Conservation (phyloP, 176 grass and related monocot genomes). For the Oryza brachyantha region DNA sequence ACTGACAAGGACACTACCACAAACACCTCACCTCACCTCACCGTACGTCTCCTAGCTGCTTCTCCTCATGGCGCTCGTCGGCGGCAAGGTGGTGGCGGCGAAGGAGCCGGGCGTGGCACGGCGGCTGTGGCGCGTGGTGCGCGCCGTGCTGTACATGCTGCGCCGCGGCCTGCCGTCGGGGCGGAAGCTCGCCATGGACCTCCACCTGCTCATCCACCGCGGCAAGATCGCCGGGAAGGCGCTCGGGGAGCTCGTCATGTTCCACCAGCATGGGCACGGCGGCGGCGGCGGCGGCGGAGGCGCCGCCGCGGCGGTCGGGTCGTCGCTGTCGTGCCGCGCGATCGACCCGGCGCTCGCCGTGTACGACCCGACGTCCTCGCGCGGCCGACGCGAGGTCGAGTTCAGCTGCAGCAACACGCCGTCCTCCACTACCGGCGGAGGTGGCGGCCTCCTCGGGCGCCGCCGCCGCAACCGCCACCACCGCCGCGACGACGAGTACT, state of each 20-base stretch:
- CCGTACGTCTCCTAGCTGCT: too few species aligned
- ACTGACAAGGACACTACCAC: not conserved
- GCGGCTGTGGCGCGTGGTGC: conserved; percentile 65
- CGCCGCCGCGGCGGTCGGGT: not conserved
- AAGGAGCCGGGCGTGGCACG: conserved; percentile 25
- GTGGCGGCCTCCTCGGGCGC: not conserved
- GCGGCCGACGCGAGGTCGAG: conserved; percentile 60
- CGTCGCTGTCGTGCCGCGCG: conserved; percentile 36
- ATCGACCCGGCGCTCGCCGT: conserved; percentile 41
- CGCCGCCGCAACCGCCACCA: not conserved
- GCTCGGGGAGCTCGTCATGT: conserved; percentile 53
- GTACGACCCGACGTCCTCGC: conserved; percentile 34
- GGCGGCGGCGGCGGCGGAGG: not conserved
- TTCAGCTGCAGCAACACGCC: conserved; percentile 97
- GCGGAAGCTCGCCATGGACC: conserved; percentile 75
- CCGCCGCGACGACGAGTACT: not conserved
- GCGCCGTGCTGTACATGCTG: conserved; percentile 79
- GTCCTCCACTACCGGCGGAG: not conserved
- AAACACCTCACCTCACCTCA: too few species aligned
- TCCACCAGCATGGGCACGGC: conserved; percentile 32
- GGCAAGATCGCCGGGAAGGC: conserved; percentile 75
- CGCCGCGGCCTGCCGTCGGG: conserved; percentile 50
- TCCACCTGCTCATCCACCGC: conserved; percentile 65
- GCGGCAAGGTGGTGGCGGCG: not conserved
- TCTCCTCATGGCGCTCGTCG: conserved; percentile 13